Conservation (phyloP, 2,329 filamentous ascomycete genomes). For the Fusarium sp. region DNA sequence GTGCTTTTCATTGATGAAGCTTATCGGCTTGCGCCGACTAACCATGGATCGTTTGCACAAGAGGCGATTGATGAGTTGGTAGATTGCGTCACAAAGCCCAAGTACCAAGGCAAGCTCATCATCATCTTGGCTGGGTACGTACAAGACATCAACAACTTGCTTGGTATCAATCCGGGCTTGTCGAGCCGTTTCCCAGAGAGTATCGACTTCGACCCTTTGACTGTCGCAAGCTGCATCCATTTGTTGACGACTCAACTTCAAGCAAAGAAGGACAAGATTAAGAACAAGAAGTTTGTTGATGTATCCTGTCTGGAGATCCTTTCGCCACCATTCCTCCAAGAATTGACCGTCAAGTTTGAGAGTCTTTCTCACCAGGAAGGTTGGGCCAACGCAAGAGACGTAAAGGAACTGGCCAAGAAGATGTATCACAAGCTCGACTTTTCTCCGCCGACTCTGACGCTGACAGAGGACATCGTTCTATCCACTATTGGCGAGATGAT, state of each 20-base stretch:
- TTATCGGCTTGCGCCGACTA: conserved; percentile 64
- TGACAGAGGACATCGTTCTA: conserved; percentile 36
- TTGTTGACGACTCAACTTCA: conserved; percentile 55
- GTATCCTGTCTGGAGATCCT: conserved; percentile 45
- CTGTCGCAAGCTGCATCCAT: conserved; percentile 55
- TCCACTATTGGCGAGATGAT: conserved; percentile 44
- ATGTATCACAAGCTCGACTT: conserved; percentile 58
- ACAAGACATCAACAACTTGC: conserved; percentile 71
- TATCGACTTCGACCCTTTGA: conserved; percentile 65
- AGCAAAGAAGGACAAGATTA: conserved; percentile 42
- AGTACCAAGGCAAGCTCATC: conserved; percentile 70
- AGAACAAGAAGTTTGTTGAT: conserved; percentile 38
- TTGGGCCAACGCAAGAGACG: conserved; percentile 75
- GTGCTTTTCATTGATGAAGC: conserved; percentile 81
- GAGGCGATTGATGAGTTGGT: conserved; percentile 67
- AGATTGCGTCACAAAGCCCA: conserved; percentile 64
- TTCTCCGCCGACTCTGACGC: background rate
- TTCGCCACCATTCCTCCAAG: background rate
- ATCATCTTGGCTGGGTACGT: conserved; percentile 78
- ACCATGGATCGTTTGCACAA: conserved; percentile 63
- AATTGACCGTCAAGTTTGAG: conserved; percentile 50
- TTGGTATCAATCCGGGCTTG: conserved; percentile 71
- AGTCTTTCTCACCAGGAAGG: conserved; percentile 56
- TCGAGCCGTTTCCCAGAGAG: conserved; percentile 73
- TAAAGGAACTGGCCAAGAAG: conserved; percentile 64